Evolutionary conservation across 2,329 filamentous ascomycete species (phyloP).

Genomic region (Xylogone sp.): DNA sequence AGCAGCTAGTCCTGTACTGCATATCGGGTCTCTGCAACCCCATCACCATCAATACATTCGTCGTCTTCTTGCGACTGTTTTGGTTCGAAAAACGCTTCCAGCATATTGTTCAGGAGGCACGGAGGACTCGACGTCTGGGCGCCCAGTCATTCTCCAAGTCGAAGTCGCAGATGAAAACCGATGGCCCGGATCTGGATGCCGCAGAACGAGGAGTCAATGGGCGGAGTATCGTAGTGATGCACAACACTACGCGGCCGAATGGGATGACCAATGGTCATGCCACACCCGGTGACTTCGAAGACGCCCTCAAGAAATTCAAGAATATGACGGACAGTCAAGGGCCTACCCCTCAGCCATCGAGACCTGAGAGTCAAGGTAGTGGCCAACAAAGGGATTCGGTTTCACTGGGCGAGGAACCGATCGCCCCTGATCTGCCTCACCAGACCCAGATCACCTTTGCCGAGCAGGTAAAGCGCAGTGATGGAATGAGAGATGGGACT

Average conservation of each 20-base stretch:
- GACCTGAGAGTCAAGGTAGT: slow-evolving; percentile 5
- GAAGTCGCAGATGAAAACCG: slow-evolving; percentile 40
- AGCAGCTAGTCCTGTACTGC: slow-evolving; percentile 70
- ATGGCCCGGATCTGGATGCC: slow-evolving; percentile 31
- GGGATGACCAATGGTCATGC: slow-evolving; percentile 55
- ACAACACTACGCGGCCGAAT: slow-evolving; percentile 37
- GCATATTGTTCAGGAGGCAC: slow-evolving; percentile 71
- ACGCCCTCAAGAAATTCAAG: not conserved
- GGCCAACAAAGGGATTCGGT: slow-evolving; percentile 3
- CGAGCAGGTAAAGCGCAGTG: slow-evolving; percentile 58
- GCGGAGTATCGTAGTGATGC: slow-evolving; percentile 63
- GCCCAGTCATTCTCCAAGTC: slow-evolving; percentile 56
- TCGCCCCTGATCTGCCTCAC: slow-evolving; percentile 1
- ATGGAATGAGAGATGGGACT: slow-evolving; percentile 40
- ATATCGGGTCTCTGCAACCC: slow-evolving; percentile 74
- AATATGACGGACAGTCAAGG: not conserved
- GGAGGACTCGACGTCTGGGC: slow-evolving; percentile 60
- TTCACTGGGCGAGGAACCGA: not conserved
- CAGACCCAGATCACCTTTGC: slow-evolving; percentile 56
- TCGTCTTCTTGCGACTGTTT: slow-evolving; percentile 90
- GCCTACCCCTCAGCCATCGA: not conserved
- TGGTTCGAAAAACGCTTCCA: slow-evolving; percentile 99
- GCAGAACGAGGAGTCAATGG: slow-evolving; percentile 59
- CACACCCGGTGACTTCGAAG: not conserved
- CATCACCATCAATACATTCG: slow-evolving; percentile 77